Conservation (phyloP, 495 filamentous ascomycete species). For the Daldinia bambusicola region DNA sequence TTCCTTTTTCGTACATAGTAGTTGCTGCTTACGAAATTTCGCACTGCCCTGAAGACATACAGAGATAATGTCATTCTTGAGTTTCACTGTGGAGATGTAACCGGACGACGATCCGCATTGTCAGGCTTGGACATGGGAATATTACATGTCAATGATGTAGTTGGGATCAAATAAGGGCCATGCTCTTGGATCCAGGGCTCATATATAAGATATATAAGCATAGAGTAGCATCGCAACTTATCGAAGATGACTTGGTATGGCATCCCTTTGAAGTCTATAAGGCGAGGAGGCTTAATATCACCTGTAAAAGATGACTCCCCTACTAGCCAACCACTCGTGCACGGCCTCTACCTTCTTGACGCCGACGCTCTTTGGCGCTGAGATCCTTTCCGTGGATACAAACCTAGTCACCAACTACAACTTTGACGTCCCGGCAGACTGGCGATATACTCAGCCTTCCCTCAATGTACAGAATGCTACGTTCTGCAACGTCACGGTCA, state of each 20-base stretch:
- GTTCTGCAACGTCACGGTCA: not conserved
- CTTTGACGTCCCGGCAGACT: not conserved
- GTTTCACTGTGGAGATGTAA: no score
- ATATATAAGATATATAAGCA: not conserved
- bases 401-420: not conserved
- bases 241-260: not conserved
- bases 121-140: no score
- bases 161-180: no score
- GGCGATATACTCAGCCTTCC: not conserved
- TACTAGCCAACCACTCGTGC: not conserved
- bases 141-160: no score
- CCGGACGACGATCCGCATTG: no score
- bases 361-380: not conserved
- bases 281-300: not conserved
- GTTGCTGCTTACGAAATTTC: not conserved
- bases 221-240: not conserved
- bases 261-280: not conserved
- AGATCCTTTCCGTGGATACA: not conserved
- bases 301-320: not conserved
- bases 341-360: slow-evolving; percentile 1
- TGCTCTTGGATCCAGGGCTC: no score
- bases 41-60: not conserved
- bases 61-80: no score
- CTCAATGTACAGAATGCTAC: not conserved
- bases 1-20: not conserved